These are phyloP conservation scores for Fusarium napiforme DNA, from an alignment of 2,329 filamentous ascomycete species.

Conservation along the genomic window DNA sequence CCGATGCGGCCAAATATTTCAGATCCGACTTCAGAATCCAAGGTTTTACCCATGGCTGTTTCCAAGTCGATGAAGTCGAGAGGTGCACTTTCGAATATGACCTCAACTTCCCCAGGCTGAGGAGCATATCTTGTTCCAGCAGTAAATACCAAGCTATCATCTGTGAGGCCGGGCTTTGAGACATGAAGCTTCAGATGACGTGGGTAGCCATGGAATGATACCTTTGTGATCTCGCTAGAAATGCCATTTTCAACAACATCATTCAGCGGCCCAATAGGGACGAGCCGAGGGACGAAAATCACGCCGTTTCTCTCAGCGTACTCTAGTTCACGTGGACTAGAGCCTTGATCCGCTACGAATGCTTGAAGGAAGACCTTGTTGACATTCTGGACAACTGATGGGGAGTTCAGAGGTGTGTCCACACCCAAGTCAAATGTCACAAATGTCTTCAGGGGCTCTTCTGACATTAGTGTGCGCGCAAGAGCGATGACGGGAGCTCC, in stretches of 20 bases:
- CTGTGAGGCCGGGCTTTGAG: conserved; percentile 41
- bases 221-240: conserved; percentile 4
- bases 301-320: conserved; percentile 53
- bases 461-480: conserved; percentile 60
- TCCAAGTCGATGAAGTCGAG: conserved; percentile 53
- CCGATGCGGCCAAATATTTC: conserved; percentile 56
- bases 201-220: conserved; percentile 35
- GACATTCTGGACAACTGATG: conserved; percentile 29
- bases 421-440: conserved; percentile 54
- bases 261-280: conserved; percentile 55
- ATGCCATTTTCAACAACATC: conserved; percentile 54
- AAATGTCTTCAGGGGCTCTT: conserved; percentile 57
- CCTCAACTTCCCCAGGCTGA: conserved; percentile 51
- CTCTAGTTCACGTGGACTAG: conserved; percentile 53
- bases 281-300: conserved; percentile 59
- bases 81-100: conserved; percentile 52
- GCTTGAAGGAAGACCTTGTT: conserved; percentile 40
- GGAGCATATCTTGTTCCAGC: conserved; percentile 36
- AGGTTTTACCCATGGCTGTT: conserved; percentile 47
- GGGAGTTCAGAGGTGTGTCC: conserved; percentile 9
- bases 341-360: conserved; percentile 30
- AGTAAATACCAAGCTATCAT: conserved; percentile 44
- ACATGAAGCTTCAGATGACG: conserved; percentile 41
- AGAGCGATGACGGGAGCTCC: conserved; percentile 58
- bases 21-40: conserved; percentile 49